Conservation (phyloP, 345 rosid species). For the Melaleuca alternifolia region DNA sequence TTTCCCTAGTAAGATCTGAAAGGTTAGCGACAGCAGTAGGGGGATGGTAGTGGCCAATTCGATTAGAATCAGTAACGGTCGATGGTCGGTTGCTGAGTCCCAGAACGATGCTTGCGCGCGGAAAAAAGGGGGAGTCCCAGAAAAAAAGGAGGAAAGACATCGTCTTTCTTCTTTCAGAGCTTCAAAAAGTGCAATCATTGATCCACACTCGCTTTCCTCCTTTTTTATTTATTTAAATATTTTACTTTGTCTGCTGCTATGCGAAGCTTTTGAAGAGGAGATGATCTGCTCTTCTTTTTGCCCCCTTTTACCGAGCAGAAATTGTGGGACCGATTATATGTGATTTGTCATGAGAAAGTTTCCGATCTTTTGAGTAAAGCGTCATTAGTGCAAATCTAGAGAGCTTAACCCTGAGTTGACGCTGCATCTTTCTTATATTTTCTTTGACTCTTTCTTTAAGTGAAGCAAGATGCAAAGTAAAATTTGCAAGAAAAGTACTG, state of each 20-base stretch:
- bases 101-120: neutral
- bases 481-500: neutral
- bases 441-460: neutral
- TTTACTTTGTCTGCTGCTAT: neutral
- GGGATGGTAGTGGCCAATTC: neutral
- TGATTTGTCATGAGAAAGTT: neutral
- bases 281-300: neutral
- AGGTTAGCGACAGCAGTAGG: neutral
- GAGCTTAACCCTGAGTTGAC: neutral
- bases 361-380: neutral
- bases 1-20: neutral
- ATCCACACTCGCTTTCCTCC: neutral
- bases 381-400: neutral
- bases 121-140: neutral
- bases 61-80: neutral
- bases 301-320: neutral
- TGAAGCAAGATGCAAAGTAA: neutral
- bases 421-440: neutral
- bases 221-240: neutral
- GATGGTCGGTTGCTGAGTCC: neutral
- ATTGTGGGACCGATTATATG: neutral
- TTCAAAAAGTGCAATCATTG: neutral
- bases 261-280: neutral
- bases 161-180: neutral
- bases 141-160: neutral